Conservation (phyloP, 2,329 filamentous ascomycete genomes). For the Scytalidium sp. region DNA sequence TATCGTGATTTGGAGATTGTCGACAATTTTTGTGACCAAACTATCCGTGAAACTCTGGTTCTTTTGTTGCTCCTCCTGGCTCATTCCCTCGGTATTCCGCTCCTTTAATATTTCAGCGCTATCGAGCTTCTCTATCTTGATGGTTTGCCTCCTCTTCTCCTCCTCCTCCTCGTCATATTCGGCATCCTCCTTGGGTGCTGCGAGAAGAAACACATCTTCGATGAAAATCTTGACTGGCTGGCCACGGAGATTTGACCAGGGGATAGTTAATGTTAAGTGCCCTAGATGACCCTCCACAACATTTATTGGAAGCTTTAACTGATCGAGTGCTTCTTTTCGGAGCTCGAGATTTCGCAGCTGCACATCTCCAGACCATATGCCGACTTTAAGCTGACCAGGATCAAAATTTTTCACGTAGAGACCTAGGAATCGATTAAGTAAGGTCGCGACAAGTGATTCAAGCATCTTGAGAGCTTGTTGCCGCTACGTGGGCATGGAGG, state of each 20-base stretch:
- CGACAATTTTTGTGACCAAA: slow-evolving; percentile 91
- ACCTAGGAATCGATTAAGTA: slow-evolving; percentile 98
- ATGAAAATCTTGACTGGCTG: slow-evolving; percentile 94
- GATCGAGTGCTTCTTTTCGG: slow-evolving; percentile 90
- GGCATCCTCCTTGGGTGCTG: slow-evolving; percentile 91
- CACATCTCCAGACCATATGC: slow-evolving; percentile 98
- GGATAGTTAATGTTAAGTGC: slow-evolving; percentile 86
- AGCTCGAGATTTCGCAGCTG: slow-evolving; percentile 91
- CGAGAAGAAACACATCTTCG: slow-evolving; percentile 93
- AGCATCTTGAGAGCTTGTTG: slow-evolving; percentile 71
- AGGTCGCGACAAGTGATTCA: slow-evolving; percentile 91
- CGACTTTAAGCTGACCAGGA: slow-evolving; percentile 94
- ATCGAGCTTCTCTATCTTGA: slow-evolving; percentile 99
- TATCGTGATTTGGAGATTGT: slow-evolving; percentile 95
- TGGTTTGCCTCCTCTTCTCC: slow-evolving; percentile 75
- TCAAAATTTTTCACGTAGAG: slow-evolving; percentile 99
- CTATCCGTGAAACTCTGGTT: slow-evolving; percentile 98
- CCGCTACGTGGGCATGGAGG: slow-evolving; percentile 76
- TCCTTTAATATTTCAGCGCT: slow-evolving; percentile 94
- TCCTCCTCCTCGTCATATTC: slow-evolving; percentile 94
- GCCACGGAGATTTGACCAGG: slow-evolving; percentile 94
- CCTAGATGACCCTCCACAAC: slow-evolving; percentile 94
- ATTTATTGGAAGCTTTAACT: slow-evolving; percentile 94
- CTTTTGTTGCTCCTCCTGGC: slow-evolving; percentile 92
- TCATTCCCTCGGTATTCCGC: slow-evolving; percentile 87